Base-by-base conservation (phyloP, 2,329 filamentous ascomycete species). In the Calonectria montana region DNA sequence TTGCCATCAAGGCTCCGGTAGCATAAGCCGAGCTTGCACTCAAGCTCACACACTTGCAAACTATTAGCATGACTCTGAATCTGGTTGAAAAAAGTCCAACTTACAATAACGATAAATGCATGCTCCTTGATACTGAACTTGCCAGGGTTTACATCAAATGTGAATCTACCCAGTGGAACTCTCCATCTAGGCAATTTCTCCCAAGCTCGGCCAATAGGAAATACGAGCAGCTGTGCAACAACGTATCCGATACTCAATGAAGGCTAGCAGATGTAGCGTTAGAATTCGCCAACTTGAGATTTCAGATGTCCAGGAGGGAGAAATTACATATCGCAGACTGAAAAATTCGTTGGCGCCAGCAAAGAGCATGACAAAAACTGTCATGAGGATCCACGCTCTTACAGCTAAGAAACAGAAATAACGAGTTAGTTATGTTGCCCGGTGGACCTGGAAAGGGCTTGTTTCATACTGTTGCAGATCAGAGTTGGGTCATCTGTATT, bases 261-360 rank as follows among this genome's bases (percentile, higher is more conserved):
- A 12, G 68, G 68, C 68, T 70, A 6, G 0, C 23, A 15, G 5
- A 53, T 18, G 39, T 53, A 0, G n/a, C 4, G n/a, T 57, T 45
- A 53, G 21, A 47, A 23, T 43, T 10, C 9, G 15, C 21, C 7
- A 16, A 23, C 25, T 59, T 39, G 13, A 4, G 23, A 12, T 1
- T 37, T 9, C 10, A 27, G 4, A 18, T 4, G 21, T 2, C 1
- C 4, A 9, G 53, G 21, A 4, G 6, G 53, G 21, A 4, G 6
- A 16, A 39, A 39, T 53, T 66, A 50, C 68, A 62, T 70, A 70
- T 61, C 68, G 68, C 15, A 70, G 23, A 66, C 68, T 70, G 53
- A 70, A 70, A 21, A 70, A 70, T 35, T 70, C 62, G n/a, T 70
- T 70, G 35, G 68, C 68, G 9, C 68, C 68, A 13, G 68, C 62